A percentile compares a stretch with the other conserved stretches of the same genome.
These are phyloP conservation scores for Sporothrix protearum DNA, from an alignment of 2,329 filamentous ascomycete genomes.

Conservation along the genomic window DNA sequence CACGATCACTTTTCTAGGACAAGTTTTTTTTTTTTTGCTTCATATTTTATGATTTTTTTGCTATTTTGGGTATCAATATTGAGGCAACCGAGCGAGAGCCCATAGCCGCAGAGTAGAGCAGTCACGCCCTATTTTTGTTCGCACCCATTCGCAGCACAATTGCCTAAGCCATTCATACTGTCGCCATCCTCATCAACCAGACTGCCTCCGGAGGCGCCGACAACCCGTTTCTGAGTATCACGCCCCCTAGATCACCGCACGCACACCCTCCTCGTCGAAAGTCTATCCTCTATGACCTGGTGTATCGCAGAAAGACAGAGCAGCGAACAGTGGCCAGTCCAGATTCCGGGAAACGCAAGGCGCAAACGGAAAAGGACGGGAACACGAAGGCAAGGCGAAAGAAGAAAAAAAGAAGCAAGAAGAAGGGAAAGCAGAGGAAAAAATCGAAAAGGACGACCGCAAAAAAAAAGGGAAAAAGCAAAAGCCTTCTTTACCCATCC, in stretches of 20 bases:
- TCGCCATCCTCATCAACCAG: neutral
- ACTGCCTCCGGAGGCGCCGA: neutral
- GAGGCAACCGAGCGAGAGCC: neutral
- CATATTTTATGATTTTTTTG: conserved; percentile 20
- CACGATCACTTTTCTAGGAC: neutral
- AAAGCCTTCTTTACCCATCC: conserved; percentile 17
- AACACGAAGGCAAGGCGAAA: conserved; percentile 3
- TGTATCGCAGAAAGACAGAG: conserved; percentile 11
- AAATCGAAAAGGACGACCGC: neutral
- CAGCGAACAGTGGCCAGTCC: conserved; percentile 5
- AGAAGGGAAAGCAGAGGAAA: neutral
- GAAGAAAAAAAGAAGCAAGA: conserved; percentile 10
- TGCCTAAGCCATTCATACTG: neutral
- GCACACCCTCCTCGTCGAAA: neutral
- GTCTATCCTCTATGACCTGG: conserved; percentile 24
- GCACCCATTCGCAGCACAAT: conserved; percentile 12
- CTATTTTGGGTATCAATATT: conserved; percentile 21
- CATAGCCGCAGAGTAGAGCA: neutral
- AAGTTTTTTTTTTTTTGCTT: neutral
- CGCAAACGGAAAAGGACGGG: neutral
- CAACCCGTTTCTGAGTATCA: conserved; percentile 9
- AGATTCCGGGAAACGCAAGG: conserved; percentile 2
- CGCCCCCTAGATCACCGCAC: neutral
- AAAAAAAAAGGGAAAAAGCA: conserved; percentile 11
- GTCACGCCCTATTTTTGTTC: conserved; percentile 11